Conservation (phyloP, 2,329 filamentous ascomycete species). For the Apiospora aurea region DNA sequence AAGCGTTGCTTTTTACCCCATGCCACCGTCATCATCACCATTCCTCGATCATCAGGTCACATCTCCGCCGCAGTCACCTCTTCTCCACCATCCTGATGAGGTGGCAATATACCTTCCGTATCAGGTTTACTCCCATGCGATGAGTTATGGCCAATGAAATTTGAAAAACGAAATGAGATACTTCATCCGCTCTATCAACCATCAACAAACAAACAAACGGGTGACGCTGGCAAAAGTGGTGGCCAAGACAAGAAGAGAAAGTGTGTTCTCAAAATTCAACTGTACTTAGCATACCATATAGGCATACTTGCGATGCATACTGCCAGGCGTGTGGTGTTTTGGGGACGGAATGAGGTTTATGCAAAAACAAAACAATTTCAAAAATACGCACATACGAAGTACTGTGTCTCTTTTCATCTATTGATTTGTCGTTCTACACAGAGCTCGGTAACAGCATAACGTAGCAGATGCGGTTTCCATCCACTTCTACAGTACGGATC, state of each 20-base stretch:
- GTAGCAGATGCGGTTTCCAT: slow-evolving; percentile 9
- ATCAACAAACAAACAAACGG: background rate
- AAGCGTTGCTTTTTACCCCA: background rate
- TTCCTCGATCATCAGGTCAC: background rate
- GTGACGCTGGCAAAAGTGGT: background rate
- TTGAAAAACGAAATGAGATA: background rate
- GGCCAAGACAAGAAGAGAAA: slow-evolving; percentile 2
- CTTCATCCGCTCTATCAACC: no score
- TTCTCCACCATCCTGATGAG: background rate
- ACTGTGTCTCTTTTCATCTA: background rate
- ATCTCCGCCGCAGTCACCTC: background rate
- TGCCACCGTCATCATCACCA: background rate
- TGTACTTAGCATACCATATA: background rate
- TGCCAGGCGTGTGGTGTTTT: slow-evolving; percentile 13
- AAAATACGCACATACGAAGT: background rate
- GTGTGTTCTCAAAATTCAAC: background rate
- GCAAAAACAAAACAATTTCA: background rate
- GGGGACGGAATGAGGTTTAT: background rate
- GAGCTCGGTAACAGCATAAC: background rate
- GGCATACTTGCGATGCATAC: background rate
- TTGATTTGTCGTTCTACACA: slow-evolving; percentile 17
- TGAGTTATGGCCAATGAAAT: slow-evolving; percentile 2
- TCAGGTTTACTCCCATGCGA: background rate
- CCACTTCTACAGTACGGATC: background rate
- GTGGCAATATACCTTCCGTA: background rate